Evolutionary conservation across 306 rosid genomes (phyloP).

Genomic region (Fagus sylvatica): DNA sequence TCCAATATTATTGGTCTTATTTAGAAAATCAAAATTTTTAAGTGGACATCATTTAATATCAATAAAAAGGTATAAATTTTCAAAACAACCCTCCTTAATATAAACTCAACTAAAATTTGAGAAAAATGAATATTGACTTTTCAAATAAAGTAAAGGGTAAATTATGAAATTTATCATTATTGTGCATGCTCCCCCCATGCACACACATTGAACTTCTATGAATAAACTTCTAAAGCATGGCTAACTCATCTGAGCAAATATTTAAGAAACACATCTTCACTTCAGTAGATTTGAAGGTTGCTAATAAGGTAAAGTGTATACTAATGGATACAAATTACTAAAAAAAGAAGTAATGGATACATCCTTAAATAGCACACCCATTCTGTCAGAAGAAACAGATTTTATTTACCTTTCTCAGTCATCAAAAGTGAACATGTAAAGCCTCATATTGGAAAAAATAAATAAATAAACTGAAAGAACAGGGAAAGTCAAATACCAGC

Average conservation of each 20-base stretch:
- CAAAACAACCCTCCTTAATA: too few relatives aligned
- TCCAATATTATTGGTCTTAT: too few relatives aligned
- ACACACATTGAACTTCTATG: too few relatives aligned
- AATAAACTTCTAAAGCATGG: neutral
- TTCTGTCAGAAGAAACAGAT: neutral
- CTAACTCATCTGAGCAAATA: neutral
- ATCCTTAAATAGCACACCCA: neutral
- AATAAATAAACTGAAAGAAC: conserved; percentile 18
- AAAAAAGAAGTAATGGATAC: neutral
- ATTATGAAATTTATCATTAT: too few relatives aligned
- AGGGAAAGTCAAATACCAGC: conserved; percentile 57
- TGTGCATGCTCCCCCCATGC: too few relatives aligned
- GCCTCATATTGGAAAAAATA: conserved; percentile 1
- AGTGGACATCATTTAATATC: too few relatives aligned
- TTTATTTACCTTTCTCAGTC: neutral
- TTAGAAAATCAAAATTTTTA: too few relatives aligned
- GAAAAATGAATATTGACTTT: too few relatives aligned
- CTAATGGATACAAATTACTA: neutral
- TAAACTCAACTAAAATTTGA: too few relatives aligned
- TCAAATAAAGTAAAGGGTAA: too few relatives aligned
- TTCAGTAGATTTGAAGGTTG: neutral
- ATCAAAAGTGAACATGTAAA: neutral
- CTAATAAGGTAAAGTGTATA: neutral
- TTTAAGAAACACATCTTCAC: neutral
- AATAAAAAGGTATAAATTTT: too few relatives aligned